Evolutionary conservation across 306 rosid species (phyloP).

Genomic region (Ochetophila trinervis): DNA sequence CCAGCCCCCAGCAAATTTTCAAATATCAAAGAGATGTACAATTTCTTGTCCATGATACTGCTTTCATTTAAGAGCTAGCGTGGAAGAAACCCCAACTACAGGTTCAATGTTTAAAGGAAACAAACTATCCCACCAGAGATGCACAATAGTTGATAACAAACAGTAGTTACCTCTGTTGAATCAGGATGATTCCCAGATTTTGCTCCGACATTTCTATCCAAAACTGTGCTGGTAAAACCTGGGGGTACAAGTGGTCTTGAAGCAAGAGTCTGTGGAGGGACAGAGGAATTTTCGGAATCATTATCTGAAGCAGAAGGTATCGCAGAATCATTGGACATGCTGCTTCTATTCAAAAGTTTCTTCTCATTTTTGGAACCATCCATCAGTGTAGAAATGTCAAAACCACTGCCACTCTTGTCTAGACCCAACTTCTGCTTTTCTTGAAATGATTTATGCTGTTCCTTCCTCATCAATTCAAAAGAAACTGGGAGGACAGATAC

Average conservation of each 20-base stretch:
- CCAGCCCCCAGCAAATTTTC: no score
- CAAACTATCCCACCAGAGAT: not conserved
- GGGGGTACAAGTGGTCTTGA: constrained; percentile 97
- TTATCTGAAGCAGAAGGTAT: constrained; percentile 38
- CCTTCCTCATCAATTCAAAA: constrained; percentile 94
- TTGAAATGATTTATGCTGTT: constrained; percentile 76
- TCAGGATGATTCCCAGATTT: constrained; percentile 42
- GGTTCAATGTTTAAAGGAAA: not conserved
- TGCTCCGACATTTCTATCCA: constrained; percentile 51
- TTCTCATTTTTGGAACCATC: constrained; percentile 52
- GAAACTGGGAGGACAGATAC: constrained; percentile 53
- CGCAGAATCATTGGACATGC: constrained; percentile 44
- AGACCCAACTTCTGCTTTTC: constrained; percentile 59
- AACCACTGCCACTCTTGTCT: constrained; percentile 48
- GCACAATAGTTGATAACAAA: not conserved
- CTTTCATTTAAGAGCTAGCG: no score
- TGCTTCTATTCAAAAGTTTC: constrained; percentile 36
- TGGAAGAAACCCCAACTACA: no score
- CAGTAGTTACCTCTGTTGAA: constrained; percentile 51
- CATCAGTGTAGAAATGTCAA: constrained; percentile 50
- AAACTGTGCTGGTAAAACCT: constrained; percentile 59
- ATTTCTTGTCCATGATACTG: no score
- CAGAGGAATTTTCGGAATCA: constrained; percentile 52
- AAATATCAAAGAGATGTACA: no score
- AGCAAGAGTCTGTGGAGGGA: constrained; percentile 50